These are phyloP conservation scores for Picea sitchensis DNA, from an alignment of 75 land plant genomes.

Conservation along the genomic window DNA sequence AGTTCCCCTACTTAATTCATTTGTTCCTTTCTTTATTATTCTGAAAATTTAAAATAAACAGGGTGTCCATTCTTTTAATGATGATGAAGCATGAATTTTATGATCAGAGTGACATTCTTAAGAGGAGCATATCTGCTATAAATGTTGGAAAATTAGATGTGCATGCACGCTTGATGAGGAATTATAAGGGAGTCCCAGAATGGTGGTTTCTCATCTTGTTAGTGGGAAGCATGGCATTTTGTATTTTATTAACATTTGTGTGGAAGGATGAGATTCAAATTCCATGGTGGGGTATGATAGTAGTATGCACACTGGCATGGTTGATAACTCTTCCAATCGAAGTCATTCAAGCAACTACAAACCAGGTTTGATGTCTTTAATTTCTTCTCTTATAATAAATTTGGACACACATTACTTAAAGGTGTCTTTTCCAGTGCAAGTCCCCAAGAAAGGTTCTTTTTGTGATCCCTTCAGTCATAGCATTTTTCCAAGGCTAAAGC, in stretches of 20 bases:
- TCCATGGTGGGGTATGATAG: constrained; percentile 8
- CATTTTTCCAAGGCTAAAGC: background rate
- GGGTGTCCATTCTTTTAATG: background rate
- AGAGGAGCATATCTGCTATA: constrained; percentile 68
- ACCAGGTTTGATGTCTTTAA: constrained; percentile 10
- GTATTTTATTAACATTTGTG: constrained; percentile 45
- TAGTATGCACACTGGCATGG: constrained; percentile 10
- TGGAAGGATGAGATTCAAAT: constrained; percentile 40
- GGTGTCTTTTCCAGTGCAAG: too few relatives aligned
- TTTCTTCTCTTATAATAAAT: constrained; percentile 1
- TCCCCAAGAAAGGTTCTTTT: too few relatives aligned
- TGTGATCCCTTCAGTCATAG: too few relatives aligned
- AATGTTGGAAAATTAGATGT: constrained; percentile 60
- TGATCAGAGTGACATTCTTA: constrained; percentile 63
- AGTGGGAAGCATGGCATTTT: constrained; percentile 45
- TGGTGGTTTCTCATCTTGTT: constrained; percentile 69
- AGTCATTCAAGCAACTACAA: constrained; percentile 34
- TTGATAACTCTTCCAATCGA: constrained; percentile 29
- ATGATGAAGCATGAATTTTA: background rate
- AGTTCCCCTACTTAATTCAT: background rate
- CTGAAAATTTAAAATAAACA: background rate
- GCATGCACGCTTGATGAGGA: constrained; percentile 75
- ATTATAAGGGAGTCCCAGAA: constrained; percentile 73
- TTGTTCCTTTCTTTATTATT: background rate
- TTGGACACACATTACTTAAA: background rate